phyloP scores from a whole-genome alignment of 2,329 filamentous ascomycete genomes.

The Lachnellula arida region DNA sequence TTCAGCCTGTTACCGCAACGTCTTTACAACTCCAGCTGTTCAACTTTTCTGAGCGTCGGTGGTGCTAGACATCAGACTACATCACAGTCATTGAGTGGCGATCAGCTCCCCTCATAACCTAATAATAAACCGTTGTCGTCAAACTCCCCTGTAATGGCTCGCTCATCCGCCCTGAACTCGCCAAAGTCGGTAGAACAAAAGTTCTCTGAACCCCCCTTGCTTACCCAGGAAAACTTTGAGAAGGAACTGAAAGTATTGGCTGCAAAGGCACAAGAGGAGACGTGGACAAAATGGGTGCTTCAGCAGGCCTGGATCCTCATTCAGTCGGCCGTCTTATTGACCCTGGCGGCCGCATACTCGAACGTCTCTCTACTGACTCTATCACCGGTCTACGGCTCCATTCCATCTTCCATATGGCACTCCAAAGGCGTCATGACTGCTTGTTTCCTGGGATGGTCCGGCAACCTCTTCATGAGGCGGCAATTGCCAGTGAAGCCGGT shows the following conservation, averaged over 20 bases:
- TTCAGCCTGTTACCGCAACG: conserved; percentile 6
- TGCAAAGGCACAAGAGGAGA: conserved; percentile 31
- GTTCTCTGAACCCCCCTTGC: conserved; percentile 17
- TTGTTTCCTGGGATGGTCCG: conserved; percentile 67
- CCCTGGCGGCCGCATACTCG: conserved; percentile 59
- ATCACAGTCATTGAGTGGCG: too few relatives aligned
- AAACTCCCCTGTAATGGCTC: conserved; percentile 4
- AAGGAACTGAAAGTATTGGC: conserved; percentile 32
- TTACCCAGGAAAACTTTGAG: conserved; percentile 33
- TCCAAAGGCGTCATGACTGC: conserved; percentile 59
- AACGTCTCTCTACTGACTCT: conserved; percentile 71
- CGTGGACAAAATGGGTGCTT: conserved; percentile 25
- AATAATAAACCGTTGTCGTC: neutral
- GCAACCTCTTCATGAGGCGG: conserved; percentile 52
- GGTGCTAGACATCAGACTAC: neutral
- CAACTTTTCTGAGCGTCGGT: neutral
- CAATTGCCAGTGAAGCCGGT: conserved; percentile 45
- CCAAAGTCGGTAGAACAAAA: neutral
- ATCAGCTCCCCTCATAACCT: neutral
- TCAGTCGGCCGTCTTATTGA: conserved; percentile 42
- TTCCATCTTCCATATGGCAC: conserved; percentile 72
- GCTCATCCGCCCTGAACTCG: conserved; percentile 1
- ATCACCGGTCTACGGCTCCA: conserved; percentile 83
- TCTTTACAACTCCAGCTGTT: neutral
- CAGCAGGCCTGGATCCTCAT: conserved; percentile 27